These are phyloP conservation scores for Postia placenta DNA, from an alignment of 768 basidiomycete genomes.

Conservation along the genomic window DNA sequence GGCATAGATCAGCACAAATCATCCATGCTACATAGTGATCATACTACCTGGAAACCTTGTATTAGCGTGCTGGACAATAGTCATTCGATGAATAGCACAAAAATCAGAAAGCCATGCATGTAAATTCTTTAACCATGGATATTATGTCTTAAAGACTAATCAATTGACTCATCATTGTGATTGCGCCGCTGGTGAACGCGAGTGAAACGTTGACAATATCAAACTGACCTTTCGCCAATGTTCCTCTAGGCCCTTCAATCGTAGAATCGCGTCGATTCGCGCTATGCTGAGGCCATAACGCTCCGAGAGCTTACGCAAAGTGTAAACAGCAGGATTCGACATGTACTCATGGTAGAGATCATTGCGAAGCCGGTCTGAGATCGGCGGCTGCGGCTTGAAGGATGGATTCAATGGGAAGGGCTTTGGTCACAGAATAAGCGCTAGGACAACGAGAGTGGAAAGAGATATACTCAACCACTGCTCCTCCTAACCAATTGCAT, in stretches of 20 bases:
- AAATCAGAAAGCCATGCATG: slow-evolving; percentile 36
- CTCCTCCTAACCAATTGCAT: slow-evolving; percentile 57
- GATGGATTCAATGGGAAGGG: slow-evolving; percentile 84
- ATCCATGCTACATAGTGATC: neutral
- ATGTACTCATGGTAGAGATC: slow-evolving; percentile 58
- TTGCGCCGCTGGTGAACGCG: slow-evolving; percentile 16
- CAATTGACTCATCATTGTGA: slow-evolving; percentile 58
- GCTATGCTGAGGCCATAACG: slow-evolving; percentile 64
- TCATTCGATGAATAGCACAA: slow-evolving; percentile 15
- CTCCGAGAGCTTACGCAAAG: slow-evolving; percentile 53
- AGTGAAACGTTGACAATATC: neutral
- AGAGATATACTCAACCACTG: slow-evolving; percentile 43
- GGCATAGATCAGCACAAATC: neutral
- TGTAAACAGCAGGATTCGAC: slow-evolving; percentile 48
- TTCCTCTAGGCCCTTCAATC: slow-evolving; percentile 73
- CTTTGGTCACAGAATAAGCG: slow-evolving; percentile 30
- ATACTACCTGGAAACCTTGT: neutral
- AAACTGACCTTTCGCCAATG: slow-evolving; percentile 62
- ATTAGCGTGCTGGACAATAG: slow-evolving; percentile 3
- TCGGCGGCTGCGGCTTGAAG: slow-evolving; percentile 74
- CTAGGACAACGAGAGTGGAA: slow-evolving; percentile 1
- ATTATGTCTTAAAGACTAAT: slow-evolving; percentile 93
- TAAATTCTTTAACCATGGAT: slow-evolving; percentile 59
- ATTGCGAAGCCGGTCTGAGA: slow-evolving; percentile 55
- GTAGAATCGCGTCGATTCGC: slow-evolving; percentile 77